These are phyloP conservation scores for Malus sylvestris DNA, from an alignment of 306 rosid species.

Conservation along the genomic window DNA sequence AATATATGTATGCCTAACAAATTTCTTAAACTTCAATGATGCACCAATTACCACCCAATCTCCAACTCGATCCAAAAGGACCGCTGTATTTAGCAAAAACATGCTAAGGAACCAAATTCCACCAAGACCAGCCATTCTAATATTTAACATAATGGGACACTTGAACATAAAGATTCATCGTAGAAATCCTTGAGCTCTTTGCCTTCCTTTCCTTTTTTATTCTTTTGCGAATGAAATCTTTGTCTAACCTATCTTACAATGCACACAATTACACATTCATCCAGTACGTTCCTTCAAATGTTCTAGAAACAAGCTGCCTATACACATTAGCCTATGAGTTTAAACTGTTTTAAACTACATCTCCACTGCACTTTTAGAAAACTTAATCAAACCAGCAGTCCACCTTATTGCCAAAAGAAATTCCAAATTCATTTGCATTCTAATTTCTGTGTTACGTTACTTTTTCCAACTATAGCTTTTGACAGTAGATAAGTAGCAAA, in stretches of 20 bases:
- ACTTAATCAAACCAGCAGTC: not conserved
- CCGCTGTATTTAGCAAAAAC: not conserved
- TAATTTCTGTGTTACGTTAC: not conserved
- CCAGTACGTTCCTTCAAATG: not conserved
- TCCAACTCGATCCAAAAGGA: not conserved
- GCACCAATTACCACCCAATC: not conserved
- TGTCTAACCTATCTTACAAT: not conserved
- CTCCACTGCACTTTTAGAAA: not conserved
- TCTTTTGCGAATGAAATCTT: not conserved
- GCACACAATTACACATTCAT: not conserved
- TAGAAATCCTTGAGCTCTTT: not conserved
- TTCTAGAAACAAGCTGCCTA: not conserved
- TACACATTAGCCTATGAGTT: not conserved
- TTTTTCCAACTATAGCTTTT: not conserved
- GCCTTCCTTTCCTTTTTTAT: not conserved
- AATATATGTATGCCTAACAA: not conserved
- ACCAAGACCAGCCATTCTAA: not conserved
- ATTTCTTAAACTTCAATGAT: not conserved
- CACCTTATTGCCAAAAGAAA: not conserved
- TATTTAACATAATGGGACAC: not conserved
- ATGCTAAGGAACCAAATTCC: not conserved
- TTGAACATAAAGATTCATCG: not conserved
- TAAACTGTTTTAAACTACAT: not conserved
- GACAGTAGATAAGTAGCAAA: not conserved
- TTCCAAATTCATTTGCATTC: not conserved